Evolutionary conservation across 1,284 basidiomycete species (phyloP), one percentile per base, ranked within the genome.

Genomic region (Naganishia sp.): DNA sequence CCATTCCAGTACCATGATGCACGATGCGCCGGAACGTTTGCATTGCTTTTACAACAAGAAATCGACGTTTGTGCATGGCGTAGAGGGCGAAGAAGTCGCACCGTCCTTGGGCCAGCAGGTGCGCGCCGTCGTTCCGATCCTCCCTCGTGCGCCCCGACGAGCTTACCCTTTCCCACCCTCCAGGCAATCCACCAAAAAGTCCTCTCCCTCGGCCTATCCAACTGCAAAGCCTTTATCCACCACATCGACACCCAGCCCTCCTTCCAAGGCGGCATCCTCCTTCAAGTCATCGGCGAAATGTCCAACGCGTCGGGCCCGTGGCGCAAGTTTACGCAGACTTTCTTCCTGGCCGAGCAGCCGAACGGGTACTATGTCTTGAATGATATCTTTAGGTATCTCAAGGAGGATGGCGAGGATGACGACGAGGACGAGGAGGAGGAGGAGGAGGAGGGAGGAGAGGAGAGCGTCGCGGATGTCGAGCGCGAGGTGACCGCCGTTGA

Each of bases 361-460:
- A 96, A 95, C 75, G 96, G 96, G 54, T 99, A 98, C 84, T 99
- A 94, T 80, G 96, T 99, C 69, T 88, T 99, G 79, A 99, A 99
- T 82, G 96, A 99, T 82, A 98, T 99, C 82, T 99, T 99, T 88
- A 90, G 95, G 70, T 98, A 95, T 85, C 84, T 99, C 71, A 96
- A 96, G 83, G 94, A 98, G 81, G 94, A 97, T 74, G 84, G 87
- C 45, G 89, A 92, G 69, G 90, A 90, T 71, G 83, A 84, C 49
- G 91, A 90, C 65, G 89, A 90, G 62, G 91, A 90, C 65, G 89
- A 90, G 62, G 82, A 82, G 66, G 84, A 74, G 2, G 75, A 74
- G 52, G 74, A 70, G 51, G 72, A 73, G 50, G 54, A 31, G 69
- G 62, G 45, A 21, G 28, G 13, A 41, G 45, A 39, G 21, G 62